Evolutionary conservation across 148 eudicot genomes (phyloP).

Genomic region (Vaccinium vitisidaea): DNA sequence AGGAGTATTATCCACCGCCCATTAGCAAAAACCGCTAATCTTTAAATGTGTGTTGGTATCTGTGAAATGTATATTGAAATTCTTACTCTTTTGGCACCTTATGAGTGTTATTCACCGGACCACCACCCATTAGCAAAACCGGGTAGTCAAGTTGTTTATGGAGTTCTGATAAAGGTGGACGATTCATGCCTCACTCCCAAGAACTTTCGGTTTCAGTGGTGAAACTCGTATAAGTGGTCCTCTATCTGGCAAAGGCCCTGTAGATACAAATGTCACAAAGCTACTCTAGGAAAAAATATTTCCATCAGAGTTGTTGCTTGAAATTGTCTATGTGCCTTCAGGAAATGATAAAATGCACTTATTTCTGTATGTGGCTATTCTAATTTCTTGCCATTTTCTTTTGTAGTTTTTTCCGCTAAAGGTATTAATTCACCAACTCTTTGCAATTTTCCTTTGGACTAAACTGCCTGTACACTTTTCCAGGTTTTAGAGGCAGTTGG

Average conservation of each 20-base stretch:
- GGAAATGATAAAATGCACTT: neutral
- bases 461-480: slow-evolving; percentile 13
- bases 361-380: neutral
- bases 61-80: neutral
- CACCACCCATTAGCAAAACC: neutral
- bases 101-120: neutral
- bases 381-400: neutral
- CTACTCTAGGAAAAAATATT: neutral
- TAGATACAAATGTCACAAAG: neutral
- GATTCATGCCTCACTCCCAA: neutral
- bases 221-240: neutral
- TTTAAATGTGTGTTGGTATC: neutral
- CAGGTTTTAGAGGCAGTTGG: slow-evolving; percentile 99
- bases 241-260: neutral
- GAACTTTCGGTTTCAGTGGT: neutral
- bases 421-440: neutral
- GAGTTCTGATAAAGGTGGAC: neutral
- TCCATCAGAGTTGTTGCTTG: neutral
- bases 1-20: neutral
- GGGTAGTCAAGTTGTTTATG: neutral
- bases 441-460: neutral
- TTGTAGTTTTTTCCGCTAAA: neutral
- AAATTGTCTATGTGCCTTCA: neutral
- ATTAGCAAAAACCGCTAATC: neutral
- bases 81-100: neutral